Conservation (phyloP, 306 rosid species). For the Fragaria iinumae region DNA sequence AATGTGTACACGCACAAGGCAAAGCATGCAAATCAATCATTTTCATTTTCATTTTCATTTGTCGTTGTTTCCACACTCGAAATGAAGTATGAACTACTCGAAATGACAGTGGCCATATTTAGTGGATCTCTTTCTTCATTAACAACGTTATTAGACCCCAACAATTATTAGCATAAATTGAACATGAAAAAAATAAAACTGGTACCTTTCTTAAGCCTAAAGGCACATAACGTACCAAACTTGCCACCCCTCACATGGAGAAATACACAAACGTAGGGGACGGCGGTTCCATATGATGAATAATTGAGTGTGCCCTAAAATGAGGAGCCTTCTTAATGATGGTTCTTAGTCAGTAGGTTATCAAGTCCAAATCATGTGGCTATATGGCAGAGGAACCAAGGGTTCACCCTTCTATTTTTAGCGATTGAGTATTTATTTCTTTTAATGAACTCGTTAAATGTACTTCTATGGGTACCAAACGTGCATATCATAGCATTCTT, state of each 20-base stretch:
- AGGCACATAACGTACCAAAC: neutral
- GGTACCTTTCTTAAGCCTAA: slow-evolving; percentile 6
- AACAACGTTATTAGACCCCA: neutral
- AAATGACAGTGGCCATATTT: neutral
- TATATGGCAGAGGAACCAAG: neutral
- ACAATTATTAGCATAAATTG: neutral
- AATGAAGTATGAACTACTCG: neutral
- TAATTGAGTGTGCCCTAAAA: slow-evolving; percentile 1
- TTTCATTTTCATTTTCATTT: neutral
- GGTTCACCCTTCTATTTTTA: neutral
- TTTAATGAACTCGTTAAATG: too few relatives aligned
- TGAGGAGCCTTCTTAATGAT: neutral
- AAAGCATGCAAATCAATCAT: neutral
- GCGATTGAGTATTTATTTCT: too few relatives aligned
- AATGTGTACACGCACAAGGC: neutral
- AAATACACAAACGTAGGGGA: neutral
- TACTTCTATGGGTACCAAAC: too few relatives aligned
- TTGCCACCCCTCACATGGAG: neutral
- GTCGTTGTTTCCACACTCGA: neutral
- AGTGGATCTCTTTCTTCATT: neutral
- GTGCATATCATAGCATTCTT: too few relatives aligned
- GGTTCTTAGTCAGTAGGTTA: neutral
- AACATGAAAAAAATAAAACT: neutral
- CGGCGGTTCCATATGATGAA: neutral
- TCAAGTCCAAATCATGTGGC: slow-evolving; percentile 1